These are phyloP conservation scores for Nephelium lappaceum DNA, from an alignment of 345 rosid genomes.

Conservation along the genomic window DNA sequence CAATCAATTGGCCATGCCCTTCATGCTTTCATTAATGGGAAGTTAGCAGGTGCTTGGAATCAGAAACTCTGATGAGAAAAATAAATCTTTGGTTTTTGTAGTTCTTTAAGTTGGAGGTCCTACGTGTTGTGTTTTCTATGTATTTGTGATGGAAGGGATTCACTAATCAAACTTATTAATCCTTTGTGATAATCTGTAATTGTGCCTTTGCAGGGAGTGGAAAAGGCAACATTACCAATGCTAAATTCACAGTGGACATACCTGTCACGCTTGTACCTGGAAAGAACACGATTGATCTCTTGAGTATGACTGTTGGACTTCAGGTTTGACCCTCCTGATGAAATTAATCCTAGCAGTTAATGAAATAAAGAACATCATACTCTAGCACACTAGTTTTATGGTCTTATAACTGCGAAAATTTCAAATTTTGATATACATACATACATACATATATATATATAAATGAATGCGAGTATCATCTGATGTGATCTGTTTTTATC, in stretches of 20 bases:
- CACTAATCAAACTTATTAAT: not conserved
- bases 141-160: not conserved
- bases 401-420: conserved; percentile 17
- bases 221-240: conserved; percentile 47
- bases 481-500: conserved; percentile 13
- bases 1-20: conserved; percentile 88
- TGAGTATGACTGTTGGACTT: conserved; percentile 94
- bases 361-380: not conserved
- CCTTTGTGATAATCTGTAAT: not conserved
- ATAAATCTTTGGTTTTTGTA: not conserved
- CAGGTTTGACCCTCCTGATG: conserved; percentile 49
- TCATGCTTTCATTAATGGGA: conserved; percentile 76
- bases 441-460: too few species aligned
- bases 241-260: conserved; percentile 63
- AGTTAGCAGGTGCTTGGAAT: conserved; percentile 61
- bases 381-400: not conserved
- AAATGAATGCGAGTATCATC: not conserved
- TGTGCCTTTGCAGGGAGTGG: conserved; percentile 64
- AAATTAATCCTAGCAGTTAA: conserved; percentile 7
- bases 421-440: not conserved
- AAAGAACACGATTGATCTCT: conserved; percentile 77
- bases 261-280: conserved; percentile 65
- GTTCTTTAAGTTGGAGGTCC: not conserved
- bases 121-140: too few species aligned
- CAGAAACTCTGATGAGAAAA: not conserved